Evolutionary conservation across 2,329 filamentous ascomycete species (phyloP).

Genomic region (Meredithiella fracta): DNA sequence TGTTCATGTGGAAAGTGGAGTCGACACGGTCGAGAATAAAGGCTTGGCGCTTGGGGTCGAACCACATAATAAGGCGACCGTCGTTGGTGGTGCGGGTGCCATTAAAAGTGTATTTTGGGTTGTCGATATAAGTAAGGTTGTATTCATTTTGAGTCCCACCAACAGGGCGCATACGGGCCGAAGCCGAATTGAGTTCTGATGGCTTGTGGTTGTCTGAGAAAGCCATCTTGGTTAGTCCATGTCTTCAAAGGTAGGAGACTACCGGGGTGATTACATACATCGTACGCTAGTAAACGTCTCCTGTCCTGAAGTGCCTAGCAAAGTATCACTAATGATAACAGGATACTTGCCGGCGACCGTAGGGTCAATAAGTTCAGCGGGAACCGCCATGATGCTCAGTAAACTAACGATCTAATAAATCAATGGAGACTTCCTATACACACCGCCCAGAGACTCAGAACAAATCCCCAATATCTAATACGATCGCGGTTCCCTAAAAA

Average conservation of each 20-base stretch:
- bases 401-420: background rate
- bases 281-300: conserved; percentile 44
- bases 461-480: too few species aligned
- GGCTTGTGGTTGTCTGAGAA: conserved; percentile 46
- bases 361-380: conserved; percentile 32
- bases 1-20: conserved; percentile 76
- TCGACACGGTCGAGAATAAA: conserved; percentile 72
- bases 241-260: too few species aligned
- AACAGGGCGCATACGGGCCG: conserved; percentile 34
- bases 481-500: background rate
- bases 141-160: conserved; percentile 35
- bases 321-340: conserved; percentile 44
- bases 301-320: conserved; percentile 38
- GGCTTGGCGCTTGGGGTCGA: conserved; percentile 55
- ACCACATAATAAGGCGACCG: conserved; percentile 52
- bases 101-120: conserved; percentile 42
- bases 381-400: conserved; percentile 5
- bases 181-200: conserved; percentile 31
- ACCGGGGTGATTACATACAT: conserved; percentile 25
- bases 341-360: conserved; percentile 46
- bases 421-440: background rate
- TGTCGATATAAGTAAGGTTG: conserved; percentile 38
- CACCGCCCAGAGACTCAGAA: too few species aligned
- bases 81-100: conserved; percentile 41
- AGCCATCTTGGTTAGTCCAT: background rate